Conservation (phyloP, 192 early-diverging fungal species). For the Backusella tuberculispora region DNA sequence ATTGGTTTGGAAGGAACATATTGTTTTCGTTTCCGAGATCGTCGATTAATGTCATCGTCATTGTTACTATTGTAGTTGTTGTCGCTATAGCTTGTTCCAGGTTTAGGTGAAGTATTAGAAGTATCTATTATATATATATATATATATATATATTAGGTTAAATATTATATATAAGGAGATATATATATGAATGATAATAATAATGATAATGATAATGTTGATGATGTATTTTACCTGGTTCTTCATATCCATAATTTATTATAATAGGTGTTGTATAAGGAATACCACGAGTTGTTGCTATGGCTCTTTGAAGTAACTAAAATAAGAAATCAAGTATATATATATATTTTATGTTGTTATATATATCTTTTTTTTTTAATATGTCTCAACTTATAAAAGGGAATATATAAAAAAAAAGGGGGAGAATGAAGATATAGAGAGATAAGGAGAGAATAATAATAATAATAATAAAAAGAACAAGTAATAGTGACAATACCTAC, state of each 20-base stretch:
- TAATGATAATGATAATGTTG: not conserved
- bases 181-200: not conserved
- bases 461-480: not conserved
- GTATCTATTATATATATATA: conserved; percentile 1
- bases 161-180: not conserved
- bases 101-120: conserved; percentile 17
- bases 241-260: conserved; percentile 5
- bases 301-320: conserved; percentile 44
- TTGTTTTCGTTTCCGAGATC: conserved; percentile 12
- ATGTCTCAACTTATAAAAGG: not conserved
- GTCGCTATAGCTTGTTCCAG: conserved; percentile 1
- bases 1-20: conserved; percentile 8
- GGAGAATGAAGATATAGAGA: too few species aligned
- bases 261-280: conserved; percentile 10
- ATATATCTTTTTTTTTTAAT: too few species aligned
- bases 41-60: not conserved
- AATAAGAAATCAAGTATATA: not conserved
- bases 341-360: not conserved
- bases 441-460: not conserved
- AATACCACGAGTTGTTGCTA: conserved; percentile 19
- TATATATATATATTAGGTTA: conserved; percentile 1
- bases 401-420: not conserved
- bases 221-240: not conserved
- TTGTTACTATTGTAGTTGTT: not conserved
- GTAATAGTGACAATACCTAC: conserved; percentile 24